Base-by-base conservation (phyloP, 148 eudicot genomes). In the Silene latifolia region DNA sequence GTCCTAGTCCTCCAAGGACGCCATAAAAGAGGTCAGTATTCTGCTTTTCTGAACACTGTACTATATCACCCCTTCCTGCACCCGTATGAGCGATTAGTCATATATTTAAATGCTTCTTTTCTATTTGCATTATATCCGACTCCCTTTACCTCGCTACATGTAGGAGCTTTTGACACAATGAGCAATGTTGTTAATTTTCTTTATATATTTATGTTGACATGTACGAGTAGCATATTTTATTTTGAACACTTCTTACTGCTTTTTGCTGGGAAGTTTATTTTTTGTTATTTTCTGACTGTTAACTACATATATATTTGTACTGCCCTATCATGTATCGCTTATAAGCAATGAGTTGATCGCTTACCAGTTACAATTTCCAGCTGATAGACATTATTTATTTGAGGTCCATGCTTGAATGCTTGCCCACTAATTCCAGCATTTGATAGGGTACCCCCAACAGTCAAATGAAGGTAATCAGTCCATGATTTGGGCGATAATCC, bases 361-460 rank as follows among this genome's bases (percentile, higher is more conserved):
- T 46, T 78, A 93, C 98, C 98, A 82, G 97, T 94, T 64, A 94
- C 90, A 71, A 94, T 96, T 47, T 94, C 91, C 48, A 94, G 86
- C 71, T 87, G 87, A 21, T 74, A 84, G 66, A 94, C 97, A 77
- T 94, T 91, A 76, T 88, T 89, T 66, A 94, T 88, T 75, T 94
- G 98, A 17, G 98, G 98, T 62, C 98, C 98, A 76, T 94, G 90
- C 20, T 72, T 76, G 71, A 91, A 94, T 3, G 97, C 88, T 76
- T 91, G 98, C 0, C 97, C 98, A 70, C 98, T 94, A 27, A 94
- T 76, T 9, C 98, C 98, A 7, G 91, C 97, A 80, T 91, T 91
- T 66, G 98, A 94, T 81, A 94, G 74, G 60, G 98, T 94, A 27
- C 98, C 98, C 3, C 98, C 98, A 63, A 94, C 97, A 0, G 91